These are phyloP conservation scores for Galerina sulciceps DNA, from an alignment of 768 basidiomycete genomes.

Conservation along the genomic window DNA sequence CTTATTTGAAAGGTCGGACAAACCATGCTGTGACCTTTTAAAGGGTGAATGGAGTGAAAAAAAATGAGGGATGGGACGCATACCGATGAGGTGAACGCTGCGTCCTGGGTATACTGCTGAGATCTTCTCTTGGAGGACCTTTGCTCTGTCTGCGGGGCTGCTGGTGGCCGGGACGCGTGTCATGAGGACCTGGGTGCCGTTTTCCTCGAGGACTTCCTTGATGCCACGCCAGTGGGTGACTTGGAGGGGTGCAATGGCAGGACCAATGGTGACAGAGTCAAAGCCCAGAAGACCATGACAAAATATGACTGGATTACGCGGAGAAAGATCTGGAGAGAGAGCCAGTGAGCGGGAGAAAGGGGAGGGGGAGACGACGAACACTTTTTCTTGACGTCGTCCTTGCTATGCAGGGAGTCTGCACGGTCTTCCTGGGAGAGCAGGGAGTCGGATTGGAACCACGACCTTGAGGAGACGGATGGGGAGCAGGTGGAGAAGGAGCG, in stretches of 20 bases:
- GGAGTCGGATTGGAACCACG: slow-evolving; percentile 59
- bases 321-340: slow-evolving; percentile 62
- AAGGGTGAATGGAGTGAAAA: neutral
- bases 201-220: slow-evolving; percentile 87
- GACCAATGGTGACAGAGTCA: slow-evolving; percentile 81
- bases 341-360: neutral
- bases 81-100: slow-evolving; percentile 86
- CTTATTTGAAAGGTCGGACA: slow-evolving; percentile 11
- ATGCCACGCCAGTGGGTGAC: slow-evolving; percentile 98
- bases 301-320: slow-evolving; percentile 88
- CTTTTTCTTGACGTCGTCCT: slow-evolving; percentile 56
- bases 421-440: slow-evolving; percentile 60
- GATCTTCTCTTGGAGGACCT: slow-evolving; percentile 85
- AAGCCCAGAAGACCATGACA: slow-evolving; percentile 95
- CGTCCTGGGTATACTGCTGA: slow-evolving; percentile 80
- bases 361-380: slow-evolving; percentile 46
- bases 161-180: slow-evolving; percentile 94
- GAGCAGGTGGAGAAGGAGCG: slow-evolving; percentile 29
- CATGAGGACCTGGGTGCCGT: slow-evolving; percentile 89
- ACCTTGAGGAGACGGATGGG: slow-evolving; percentile 34
- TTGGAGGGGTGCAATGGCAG: slow-evolving; percentile 76
- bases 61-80: slow-evolving; percentile 18
- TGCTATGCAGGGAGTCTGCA: slow-evolving; percentile 21
- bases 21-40: slow-evolving; percentile 82
- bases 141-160: slow-evolving; percentile 85